Conservation (phyloP, 2,329 filamentous ascomycete genomes). For the Penicillium glabrum region DNA sequence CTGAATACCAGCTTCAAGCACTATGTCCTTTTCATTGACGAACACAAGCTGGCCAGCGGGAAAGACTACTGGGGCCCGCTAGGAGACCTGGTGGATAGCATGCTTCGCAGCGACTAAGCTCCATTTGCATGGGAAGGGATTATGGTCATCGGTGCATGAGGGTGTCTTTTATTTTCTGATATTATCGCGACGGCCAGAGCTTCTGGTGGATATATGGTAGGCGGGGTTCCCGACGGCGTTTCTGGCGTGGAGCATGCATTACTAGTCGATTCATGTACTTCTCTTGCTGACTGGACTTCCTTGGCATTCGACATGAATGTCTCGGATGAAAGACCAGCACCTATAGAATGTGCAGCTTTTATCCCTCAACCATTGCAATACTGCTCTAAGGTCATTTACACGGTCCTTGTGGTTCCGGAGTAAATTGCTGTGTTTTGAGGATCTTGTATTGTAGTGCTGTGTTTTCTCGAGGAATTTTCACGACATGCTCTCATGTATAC, state of each 20-base stretch:
- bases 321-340: not conserved
- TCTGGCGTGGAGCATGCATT: slow-evolving; percentile 19
- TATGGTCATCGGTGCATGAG: slow-evolving; percentile 14
- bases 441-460: not conserved
- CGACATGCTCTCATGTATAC: not conserved
- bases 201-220: slow-evolving; percentile 5
- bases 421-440: not conserved
- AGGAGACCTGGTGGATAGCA: slow-evolving; percentile 94
- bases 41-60: slow-evolving; percentile 86
- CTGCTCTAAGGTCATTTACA: not conserved
- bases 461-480: not conserved
- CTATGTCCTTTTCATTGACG: slow-evolving; percentile 97
- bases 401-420: not conserved
- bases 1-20: slow-evolving; percentile 99
- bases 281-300: slow-evolving; percentile 7
- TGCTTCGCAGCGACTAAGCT: slow-evolving; percentile 85
- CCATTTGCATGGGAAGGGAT: not conserved
- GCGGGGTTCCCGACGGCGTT: slow-evolving; percentile 20
- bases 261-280: slow-evolving; percentile 9
- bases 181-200: slow-evolving; percentile 1
- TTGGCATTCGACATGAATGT: not conserved
- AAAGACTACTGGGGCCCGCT: slow-evolving; percentile 97
- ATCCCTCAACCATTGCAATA: not conserved
- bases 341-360: not conserved
- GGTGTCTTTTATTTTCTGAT: slow-evolving; percentile 6